Conservation (phyloP, 75 land plant species). For the Pinus tabuliformis region DNA sequence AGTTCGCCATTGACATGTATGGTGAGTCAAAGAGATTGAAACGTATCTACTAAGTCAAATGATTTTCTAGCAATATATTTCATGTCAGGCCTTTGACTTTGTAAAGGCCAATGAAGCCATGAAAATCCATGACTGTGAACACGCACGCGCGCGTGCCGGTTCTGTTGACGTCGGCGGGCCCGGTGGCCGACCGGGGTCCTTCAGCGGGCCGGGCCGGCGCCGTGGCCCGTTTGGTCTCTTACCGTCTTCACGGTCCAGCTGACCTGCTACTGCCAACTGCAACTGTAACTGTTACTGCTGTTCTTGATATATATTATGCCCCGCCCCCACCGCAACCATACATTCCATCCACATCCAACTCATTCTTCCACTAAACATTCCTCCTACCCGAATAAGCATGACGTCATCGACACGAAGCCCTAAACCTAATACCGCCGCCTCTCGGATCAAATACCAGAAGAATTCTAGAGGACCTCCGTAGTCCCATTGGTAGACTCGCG, state of each 20-base stretch:
- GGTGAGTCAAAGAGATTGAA: not conserved
- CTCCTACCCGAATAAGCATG: not conserved
- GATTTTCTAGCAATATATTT: not conserved
- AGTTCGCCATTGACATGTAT: not conserved
- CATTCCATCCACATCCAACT: constrained; percentile 1
- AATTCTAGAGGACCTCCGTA: not conserved
- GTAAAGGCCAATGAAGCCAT: too few species aligned
- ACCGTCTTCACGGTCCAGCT: not conserved
- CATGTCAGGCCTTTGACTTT: constrained; percentile 9
- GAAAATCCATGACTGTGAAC: not conserved
- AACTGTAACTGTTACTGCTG: too few species aligned
- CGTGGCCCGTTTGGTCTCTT: not conserved
- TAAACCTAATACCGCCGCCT: constrained; percentile 6
- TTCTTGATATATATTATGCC: too few species aligned
- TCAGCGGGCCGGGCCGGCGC: not conserved
- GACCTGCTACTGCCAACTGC: too few species aligned
- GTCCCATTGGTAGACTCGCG: not conserved
- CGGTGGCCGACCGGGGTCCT: not conserved
- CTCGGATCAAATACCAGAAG: too few species aligned
- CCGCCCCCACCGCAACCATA: not conserved
- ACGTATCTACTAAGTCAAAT: constrained; percentile 9
- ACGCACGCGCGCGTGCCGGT: constrained; percentile 1
- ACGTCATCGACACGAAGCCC: not conserved
- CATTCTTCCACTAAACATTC: constrained; percentile 12
- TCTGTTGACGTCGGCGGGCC: not conserved